Evolutionary conservation across 148 eudicot species (phyloP).

Genomic region (Pouteria glomerata): DNA sequence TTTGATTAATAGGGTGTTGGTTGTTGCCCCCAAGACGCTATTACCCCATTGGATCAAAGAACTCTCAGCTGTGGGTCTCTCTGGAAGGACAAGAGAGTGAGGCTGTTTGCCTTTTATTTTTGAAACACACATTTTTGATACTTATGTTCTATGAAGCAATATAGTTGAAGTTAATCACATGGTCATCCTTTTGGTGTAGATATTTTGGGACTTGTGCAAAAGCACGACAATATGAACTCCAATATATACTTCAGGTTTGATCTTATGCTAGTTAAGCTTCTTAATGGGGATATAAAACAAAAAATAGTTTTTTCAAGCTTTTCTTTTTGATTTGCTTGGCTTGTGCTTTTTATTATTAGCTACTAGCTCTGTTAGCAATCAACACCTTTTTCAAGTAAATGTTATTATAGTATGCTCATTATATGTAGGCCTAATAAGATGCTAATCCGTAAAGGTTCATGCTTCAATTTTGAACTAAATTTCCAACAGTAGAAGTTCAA

Average conservation of each 20-base stretch:
- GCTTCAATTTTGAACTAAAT: constrained; percentile 2
- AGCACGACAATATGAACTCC: constrained; percentile 82
- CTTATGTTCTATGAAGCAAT: background rate
- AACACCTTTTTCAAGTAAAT: background rate
- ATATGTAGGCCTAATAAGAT: background rate
- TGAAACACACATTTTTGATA: background rate
- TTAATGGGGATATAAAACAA: background rate
- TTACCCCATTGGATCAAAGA: constrained; percentile 97
- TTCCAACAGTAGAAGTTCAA: background rate
- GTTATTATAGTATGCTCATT: background rate
- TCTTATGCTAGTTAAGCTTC: constrained; percentile 1
- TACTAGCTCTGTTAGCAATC: background rate
- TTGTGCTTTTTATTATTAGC: background rate
- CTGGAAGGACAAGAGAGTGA: constrained; percentile 79
- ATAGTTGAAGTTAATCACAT: background rate
- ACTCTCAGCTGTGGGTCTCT: constrained; percentile 69
- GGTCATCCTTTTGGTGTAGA: constrained; percentile 35
- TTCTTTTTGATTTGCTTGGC: background rate
- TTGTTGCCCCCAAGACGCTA: constrained; percentile 95
- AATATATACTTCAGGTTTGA: constrained; percentile 79
- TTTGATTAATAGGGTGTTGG: constrained; percentile 62
- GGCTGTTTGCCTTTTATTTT: constrained; percentile 21
- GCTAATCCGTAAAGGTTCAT: background rate
- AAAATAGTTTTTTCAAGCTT: background rate
- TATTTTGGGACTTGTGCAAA: constrained; percentile 69